Conservation (phyloP, 2,329 filamentous ascomycete genomes). For the Helotiales sp. region DNA sequence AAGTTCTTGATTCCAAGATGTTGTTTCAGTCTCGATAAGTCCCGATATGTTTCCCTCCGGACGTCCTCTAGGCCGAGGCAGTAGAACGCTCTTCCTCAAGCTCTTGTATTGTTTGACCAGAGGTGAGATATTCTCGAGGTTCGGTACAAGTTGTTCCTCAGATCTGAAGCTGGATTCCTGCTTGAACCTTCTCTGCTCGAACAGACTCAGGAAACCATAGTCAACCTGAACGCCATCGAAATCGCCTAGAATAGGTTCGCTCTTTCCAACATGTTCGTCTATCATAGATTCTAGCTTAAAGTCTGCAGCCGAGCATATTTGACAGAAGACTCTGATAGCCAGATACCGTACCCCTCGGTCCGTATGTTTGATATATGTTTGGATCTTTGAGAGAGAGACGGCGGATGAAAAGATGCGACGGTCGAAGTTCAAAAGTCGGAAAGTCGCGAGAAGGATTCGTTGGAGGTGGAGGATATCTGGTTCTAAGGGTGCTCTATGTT, state of each 20-base stretch:
- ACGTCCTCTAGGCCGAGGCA: slow-evolving; percentile 61
- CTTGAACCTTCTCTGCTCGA: slow-evolving; percentile 47
- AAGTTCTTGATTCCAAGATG: slow-evolving; percentile 66
- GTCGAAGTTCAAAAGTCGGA: slow-evolving; percentile 79
- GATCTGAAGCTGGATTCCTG: slow-evolving; percentile 17
- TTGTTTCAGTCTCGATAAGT: slow-evolving; percentile 72
- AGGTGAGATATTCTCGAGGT: slow-evolving; percentile 50
- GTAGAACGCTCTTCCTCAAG: slow-evolving; percentile 64
- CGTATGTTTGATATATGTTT: slow-evolving; percentile 64
- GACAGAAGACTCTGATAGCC: slow-evolving; percentile 76
- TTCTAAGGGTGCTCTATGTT: slow-evolving; percentile 30
- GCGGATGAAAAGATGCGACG: slow-evolving; percentile 63
- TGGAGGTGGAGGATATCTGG: slow-evolving; percentile 42
- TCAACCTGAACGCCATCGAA: slow-evolving; percentile 79
- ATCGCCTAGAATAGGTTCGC: slow-evolving; percentile 61
- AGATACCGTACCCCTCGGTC: slow-evolving; percentile 71
- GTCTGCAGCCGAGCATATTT: slow-evolving; percentile 79
- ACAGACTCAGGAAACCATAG: slow-evolving; percentile 68
- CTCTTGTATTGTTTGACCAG: slow-evolving; percentile 65
- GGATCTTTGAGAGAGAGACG: slow-evolving; percentile 66
- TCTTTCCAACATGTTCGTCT: slow-evolving; percentile 59
- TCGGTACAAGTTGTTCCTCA: background rate
- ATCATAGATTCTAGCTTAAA: slow-evolving; percentile 73
- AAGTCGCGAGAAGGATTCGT: slow-evolving; percentile 64
- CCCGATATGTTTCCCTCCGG: slow-evolving; percentile 46